A percentile compares a stretch with the other conserved stretches of the same genome.
These are phyloP conservation scores for Vitis labrusca DNA, from an alignment of 164 flowering plant genomes.

Conservation along the genomic window DNA sequence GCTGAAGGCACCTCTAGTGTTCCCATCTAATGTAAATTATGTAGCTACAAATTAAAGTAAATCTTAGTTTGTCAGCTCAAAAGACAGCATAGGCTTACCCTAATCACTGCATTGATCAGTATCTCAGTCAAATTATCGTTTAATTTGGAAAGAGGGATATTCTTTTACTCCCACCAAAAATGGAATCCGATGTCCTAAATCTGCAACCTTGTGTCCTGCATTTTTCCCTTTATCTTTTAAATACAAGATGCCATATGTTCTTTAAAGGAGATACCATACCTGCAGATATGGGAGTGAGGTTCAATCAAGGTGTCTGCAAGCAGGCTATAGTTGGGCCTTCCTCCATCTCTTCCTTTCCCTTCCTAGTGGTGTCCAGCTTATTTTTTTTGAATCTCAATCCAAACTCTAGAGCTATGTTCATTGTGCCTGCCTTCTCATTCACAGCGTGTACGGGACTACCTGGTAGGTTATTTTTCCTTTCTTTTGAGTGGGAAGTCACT, in stretches of 20 bases:
- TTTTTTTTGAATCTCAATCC: neutral
- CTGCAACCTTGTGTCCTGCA: neutral
- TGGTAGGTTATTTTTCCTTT: neutral
- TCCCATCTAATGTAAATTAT: no score
- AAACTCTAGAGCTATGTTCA: neutral
- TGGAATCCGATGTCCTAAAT: no score
- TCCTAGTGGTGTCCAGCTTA: neutral
- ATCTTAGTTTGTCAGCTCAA: no score
- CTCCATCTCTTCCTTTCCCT: neutral
- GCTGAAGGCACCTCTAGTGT: no score
- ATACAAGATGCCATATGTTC: conserved; percentile 17
- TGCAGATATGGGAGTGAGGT: conserved; percentile 13
- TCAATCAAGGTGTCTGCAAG: conserved; percentile 7
- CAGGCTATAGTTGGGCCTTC: neutral
- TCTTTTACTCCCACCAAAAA: no score
- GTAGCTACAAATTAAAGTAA: no score
- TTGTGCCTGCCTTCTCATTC: neutral
- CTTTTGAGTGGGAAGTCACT: conserved; percentile 11
- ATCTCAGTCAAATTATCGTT: no score
- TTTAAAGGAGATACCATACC: conserved; percentile 19
- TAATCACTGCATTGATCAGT: no score
- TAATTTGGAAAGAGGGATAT: no score
- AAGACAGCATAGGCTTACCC: no score
- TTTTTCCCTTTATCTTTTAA: neutral
- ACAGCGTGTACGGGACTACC: conserved; percentile 3